phyloP scores from a whole-genome alignment of 148 eudicot species.

The Cornus kousa region DNA sequence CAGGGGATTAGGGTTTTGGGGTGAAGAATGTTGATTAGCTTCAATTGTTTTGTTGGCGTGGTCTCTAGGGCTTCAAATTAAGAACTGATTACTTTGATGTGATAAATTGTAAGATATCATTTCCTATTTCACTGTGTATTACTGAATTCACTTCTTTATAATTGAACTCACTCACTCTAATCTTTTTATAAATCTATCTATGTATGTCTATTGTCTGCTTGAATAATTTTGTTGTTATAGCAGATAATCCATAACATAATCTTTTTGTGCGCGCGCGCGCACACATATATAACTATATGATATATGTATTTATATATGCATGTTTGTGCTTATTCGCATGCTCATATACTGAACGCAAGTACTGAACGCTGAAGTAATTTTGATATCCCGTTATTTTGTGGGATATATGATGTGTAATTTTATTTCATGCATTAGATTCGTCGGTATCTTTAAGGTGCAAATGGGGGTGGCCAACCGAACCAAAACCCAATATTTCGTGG shows the following conservation, averaged over 20 bases:
- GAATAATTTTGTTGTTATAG: background rate
- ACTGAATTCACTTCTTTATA: background rate
- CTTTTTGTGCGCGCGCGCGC: too few relatives aligned
- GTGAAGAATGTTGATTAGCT: background rate
- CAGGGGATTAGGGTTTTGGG: background rate
- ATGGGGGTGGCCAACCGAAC: too few relatives aligned
- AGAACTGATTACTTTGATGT: background rate
- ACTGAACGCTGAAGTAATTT: background rate
- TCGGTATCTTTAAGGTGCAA: too few relatives aligned
- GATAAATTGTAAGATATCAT: background rate
- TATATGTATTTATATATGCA: too few relatives aligned
- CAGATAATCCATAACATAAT: too few relatives aligned
- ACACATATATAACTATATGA: too few relatives aligned
- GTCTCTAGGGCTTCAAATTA: background rate
- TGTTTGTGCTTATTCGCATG: background rate
- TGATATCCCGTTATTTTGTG: background rate
- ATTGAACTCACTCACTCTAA: background rate
- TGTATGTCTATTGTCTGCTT: background rate
- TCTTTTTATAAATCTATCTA: background rate
- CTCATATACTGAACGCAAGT: background rate
- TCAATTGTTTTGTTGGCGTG: background rate
- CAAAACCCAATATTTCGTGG: too few relatives aligned
- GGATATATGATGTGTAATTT: background rate
- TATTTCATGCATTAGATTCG: too few relatives aligned
- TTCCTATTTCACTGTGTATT: background rate